Conservation (phyloP, 1,284 basidiomycete genomes). For the Boletus mariae region DNA sequence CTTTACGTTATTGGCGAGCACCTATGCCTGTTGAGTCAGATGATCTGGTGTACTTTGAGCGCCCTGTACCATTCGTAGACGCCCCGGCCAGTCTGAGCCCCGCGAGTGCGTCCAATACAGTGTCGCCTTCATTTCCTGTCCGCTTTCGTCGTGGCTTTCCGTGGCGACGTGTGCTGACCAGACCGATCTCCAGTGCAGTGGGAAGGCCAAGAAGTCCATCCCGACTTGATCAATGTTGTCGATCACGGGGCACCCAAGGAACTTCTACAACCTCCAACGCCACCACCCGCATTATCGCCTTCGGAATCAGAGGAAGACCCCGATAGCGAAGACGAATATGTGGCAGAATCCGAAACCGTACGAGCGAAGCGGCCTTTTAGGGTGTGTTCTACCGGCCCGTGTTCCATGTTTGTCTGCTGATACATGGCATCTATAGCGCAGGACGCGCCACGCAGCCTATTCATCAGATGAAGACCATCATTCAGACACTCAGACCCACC, state of each 20-base stretch:
- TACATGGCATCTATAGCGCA: conserved; percentile 31
- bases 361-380: conserved; percentile 35
- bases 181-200: conserved; percentile 53
- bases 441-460: conserved; percentile 36
- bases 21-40: conserved; percentile 36
- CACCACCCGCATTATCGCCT: conserved; percentile 31
- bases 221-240: conserved; percentile 35
- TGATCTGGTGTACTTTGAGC: conserved; percentile 35
- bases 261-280: conserved; percentile 19
- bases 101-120: neutral
- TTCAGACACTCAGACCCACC: conserved; percentile 33
- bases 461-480: conserved; percentile 44
- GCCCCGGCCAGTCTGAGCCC: conserved; percentile 21
- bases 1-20: conserved; percentile 36
- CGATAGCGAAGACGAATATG: conserved; percentile 68
- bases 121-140: conserved; percentile 13
- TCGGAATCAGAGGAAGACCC: conserved; percentile 52
- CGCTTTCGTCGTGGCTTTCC: conserved; percentile 11
- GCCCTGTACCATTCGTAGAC: conserved; percentile 26
- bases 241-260: conserved; percentile 17
- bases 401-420: conserved; percentile 15
- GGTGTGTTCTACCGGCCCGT: conserved; percentile 38
- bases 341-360: conserved; percentile 42
- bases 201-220: conserved; percentile 59
- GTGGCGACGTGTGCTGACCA: conserved; percentile 26